Percentiles rank a stretch among this genome's conserved stretches.
Evolutionary conservation across 2,329 filamentous ascomycete genomes (phyloP).

Genomic region (Neopestalotiopsis sp.): DNA sequence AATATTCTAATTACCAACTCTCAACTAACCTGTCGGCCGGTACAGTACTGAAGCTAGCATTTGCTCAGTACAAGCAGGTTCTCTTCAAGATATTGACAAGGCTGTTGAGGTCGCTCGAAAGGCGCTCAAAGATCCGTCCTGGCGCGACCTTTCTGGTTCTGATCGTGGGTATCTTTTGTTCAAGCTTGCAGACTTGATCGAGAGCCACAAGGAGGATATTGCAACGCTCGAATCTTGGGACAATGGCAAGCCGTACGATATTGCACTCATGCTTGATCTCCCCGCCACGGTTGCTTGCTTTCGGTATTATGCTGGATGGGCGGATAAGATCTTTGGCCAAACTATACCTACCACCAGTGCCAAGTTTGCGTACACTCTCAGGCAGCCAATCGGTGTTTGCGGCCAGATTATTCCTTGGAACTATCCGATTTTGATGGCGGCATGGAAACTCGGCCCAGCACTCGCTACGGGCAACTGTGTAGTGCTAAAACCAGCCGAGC

Average conservation of each 20-base stretch:
- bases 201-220: constrained; percentile 59
- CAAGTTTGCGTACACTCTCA: constrained; percentile 78
- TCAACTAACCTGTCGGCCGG: background rate
- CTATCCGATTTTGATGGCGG: constrained; percentile 64
- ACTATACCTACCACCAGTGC: constrained; percentile 71
- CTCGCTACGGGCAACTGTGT: constrained; percentile 68
- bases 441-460: constrained; percentile 79
- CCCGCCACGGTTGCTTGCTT: no score
- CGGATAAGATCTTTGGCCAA: constrained; percentile 79
- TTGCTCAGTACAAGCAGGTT: constrained; percentile 67
- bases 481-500: constrained; percentile 69
- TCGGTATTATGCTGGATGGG: constrained; percentile 78
- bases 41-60: background rate
- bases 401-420: constrained; percentile 71
- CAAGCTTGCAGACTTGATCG: constrained; percentile 73
- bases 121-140: constrained; percentile 70
- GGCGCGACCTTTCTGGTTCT: constrained; percentile 69
- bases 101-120: constrained; percentile 72
- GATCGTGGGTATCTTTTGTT: constrained; percentile 73
- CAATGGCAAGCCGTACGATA: constrained; percentile 51
- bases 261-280: no score
- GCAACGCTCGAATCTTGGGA: constrained; percentile 77
- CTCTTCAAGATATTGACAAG: constrained; percentile 65
- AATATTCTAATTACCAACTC: background rate
- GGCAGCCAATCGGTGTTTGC: constrained; percentile 79